These are phyloP conservation scores for Tilletia caries DNA, from an alignment of 1,284 basidiomycete genomes.

Conservation along the genomic window DNA sequence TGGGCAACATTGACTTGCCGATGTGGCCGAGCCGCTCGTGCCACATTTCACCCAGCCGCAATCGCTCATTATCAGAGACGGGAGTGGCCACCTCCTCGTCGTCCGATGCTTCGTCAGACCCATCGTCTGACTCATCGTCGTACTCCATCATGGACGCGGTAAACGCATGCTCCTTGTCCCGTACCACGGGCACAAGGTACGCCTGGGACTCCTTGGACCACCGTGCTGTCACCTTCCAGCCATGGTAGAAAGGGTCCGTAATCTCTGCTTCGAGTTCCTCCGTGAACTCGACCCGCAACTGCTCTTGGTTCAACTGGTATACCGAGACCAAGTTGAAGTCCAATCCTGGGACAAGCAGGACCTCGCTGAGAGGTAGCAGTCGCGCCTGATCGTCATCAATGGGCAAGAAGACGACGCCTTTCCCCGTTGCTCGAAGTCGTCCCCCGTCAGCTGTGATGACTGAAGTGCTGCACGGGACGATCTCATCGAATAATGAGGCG, in stretches of 20 bases:
- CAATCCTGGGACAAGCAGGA: neutral
- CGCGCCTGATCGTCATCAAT: neutral
- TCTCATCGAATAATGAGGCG: neutral
- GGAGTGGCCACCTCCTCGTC: neutral
- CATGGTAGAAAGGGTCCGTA: neutral
- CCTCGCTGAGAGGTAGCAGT: neutral
- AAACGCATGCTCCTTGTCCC: neutral
- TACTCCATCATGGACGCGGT: neutral
- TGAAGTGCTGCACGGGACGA: neutral
- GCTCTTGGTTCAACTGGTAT: neutral
- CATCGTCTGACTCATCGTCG: neutral
- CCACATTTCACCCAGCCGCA: slow-evolving; percentile 1
- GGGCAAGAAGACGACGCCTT: neutral
- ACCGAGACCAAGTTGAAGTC: slow-evolving; percentile 2
- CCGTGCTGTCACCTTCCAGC: neutral
- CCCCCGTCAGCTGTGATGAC: slow-evolving; percentile 1
- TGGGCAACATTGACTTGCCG: neutral
- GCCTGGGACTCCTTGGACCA: neutral
- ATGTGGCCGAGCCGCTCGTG: slow-evolving; percentile 9
- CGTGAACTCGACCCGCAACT: neutral
- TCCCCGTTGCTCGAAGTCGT: neutral
- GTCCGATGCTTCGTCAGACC: neutral
- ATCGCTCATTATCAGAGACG: neutral
- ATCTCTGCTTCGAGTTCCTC: neutral
- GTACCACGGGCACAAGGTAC: neutral